Evolutionary conservation across 495 filamentous ascomycete species (phyloP), one percentile per base, ranked within the genome.

Genomic region (Penicillium herquei): DNA sequence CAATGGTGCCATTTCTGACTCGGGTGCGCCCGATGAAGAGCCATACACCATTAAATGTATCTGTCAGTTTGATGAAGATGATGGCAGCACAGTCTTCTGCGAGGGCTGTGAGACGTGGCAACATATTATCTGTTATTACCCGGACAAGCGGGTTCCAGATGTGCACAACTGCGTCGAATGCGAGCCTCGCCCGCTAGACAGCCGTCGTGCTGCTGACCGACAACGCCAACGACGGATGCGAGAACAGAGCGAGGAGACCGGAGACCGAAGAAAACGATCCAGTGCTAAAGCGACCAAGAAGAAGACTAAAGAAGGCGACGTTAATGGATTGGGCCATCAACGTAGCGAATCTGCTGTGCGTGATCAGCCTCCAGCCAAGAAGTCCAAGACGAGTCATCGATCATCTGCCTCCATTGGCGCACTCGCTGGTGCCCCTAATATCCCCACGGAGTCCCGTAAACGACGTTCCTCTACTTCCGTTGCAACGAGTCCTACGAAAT

Each of bases 11-110:
- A 68, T 79, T 52, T 69, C 78, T 58, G 79, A 82, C 55, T 76
- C 77, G 58, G 70, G 72, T 66, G 72, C 78, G 58, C 75, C 81
- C 67, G 80, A 82, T 54, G 90, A 92, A 59, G 91, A 96, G 69
- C 89, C 90, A 43, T 96, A 93, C 70, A 94, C 88, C 62, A 99
- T 99, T 78, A 95, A 92, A 79, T 99, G 94, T 82, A 92, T 98
- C 61, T 99, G 94, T 75, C 81, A 85, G 64, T 97, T 85, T 68
- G 62, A 83, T 64, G 92, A 96, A 77, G 94, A 98, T 80, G 94
- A 99, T 78, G 94, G 95, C 65, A 91, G 88, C 70, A 99, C 95
- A 53, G 94, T 99, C 52, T 90, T 88, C 73, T 99, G 94, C 81
- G 94, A 99, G 68, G 78, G 76, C 53, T 99, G 94, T 75, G 88